phyloP scores from a whole-genome alignment of 495 filamentous ascomycete genomes.

The Hypoxylon intermedium region DNA sequence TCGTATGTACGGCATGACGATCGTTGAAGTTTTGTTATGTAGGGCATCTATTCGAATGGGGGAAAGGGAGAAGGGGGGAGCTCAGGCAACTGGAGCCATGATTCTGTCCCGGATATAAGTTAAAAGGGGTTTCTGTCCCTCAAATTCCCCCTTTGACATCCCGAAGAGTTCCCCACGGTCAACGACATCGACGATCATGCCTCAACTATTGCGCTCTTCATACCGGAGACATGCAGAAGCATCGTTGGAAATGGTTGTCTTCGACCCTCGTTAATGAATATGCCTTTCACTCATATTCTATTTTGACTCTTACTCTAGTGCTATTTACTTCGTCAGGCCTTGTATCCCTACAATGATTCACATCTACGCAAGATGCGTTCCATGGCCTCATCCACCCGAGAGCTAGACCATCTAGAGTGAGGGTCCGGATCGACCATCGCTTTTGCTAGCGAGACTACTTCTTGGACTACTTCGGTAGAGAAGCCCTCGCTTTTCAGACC shows the following conservation, averaged over 20 bases:
- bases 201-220: slow-evolving; percentile 44
- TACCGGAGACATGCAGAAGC: slow-evolving; percentile 62
- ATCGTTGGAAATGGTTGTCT: slow-evolving; percentile 58
- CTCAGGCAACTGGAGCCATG: slow-evolving; percentile 22
- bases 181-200: slow-evolving; percentile 26
- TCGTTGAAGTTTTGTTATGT: slow-evolving; percentile 33
- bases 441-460: slow-evolving; percentile 50
- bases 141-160: slow-evolving; percentile 35
- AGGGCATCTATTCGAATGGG: too few relatives aligned
- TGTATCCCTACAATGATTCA: not conserved
- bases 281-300: too few relatives aligned
- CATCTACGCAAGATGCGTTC: slow-evolving; percentile 23
- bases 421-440: slow-evolving; percentile 57
- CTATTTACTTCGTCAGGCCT: too few relatives aligned
- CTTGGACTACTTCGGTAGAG: slow-evolving; percentile 46
- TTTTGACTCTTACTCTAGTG: too few relatives aligned
- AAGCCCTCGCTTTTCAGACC: slow-evolving; percentile 38
- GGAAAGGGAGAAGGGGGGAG: slow-evolving; percentile 29
- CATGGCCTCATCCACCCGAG: slow-evolving; percentile 28
- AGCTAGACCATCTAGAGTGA: slow-evolving; percentile 48
- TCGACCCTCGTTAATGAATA: slow-evolving; percentile 40
- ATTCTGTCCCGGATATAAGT: slow-evolving; percentile 28
- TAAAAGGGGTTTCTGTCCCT: slow-evolving; percentile 22
- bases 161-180: slow-evolving; percentile 9
- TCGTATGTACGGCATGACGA: slow-evolving; percentile 31